A percentile compares a stretch with the other conserved stretches of the same genome.
Conservation (phyloP, 2,329 filamentous ascomycete species). For the Exophiala sp. region DNA sequence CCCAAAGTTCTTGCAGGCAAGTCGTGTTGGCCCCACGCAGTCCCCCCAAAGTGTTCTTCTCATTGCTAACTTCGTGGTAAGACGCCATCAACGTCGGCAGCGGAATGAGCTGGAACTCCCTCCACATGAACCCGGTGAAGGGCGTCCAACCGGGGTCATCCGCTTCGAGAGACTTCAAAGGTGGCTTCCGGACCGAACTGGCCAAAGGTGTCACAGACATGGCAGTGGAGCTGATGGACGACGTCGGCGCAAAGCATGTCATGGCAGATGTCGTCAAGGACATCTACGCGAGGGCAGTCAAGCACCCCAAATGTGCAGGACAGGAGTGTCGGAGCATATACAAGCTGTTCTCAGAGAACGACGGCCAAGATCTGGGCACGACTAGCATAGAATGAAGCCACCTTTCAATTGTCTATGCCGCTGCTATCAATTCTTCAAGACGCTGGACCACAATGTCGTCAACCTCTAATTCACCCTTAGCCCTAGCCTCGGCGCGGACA, state of each 20-base stretch:
- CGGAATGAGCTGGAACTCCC: conserved; percentile 30
- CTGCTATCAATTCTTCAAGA: conserved; percentile 10
- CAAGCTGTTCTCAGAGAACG: conserved; percentile 15
- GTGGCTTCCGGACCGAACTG: conserved; percentile 52
- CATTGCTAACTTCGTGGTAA: not conserved
- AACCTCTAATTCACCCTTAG: conserved; percentile 9
- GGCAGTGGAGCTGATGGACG: conserved; percentile 52
- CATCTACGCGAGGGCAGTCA: conserved; percentile 51
- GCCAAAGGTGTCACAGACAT: conserved; percentile 59
- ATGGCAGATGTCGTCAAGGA: conserved; percentile 49
- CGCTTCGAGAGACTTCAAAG: conserved; percentile 35
- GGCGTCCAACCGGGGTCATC: conserved; percentile 41
- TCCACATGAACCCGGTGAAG: conserved; percentile 31
- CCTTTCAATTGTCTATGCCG: not conserved
- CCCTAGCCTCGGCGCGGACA: conserved; percentile 3
- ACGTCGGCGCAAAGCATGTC: conserved; percentile 49
- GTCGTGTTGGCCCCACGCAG: not conserved
- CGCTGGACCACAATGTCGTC: conserved; percentile 14
- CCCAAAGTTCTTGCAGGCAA: conserved; percentile 27
- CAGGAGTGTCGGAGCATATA: conserved; percentile 57
- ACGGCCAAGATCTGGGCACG: not conserved
- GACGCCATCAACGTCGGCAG: conserved; percentile 38
- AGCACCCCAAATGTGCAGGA: conserved; percentile 50
- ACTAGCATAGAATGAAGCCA: not conserved
- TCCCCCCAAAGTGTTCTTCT: not conserved